A percentile compares a stretch with the other conserved stretches of the same genome.
These are phyloP conservation scores for Oxytropis ochrocephala DNA, from an alignment of 306 rosid species.

Conservation along the genomic window DNA sequence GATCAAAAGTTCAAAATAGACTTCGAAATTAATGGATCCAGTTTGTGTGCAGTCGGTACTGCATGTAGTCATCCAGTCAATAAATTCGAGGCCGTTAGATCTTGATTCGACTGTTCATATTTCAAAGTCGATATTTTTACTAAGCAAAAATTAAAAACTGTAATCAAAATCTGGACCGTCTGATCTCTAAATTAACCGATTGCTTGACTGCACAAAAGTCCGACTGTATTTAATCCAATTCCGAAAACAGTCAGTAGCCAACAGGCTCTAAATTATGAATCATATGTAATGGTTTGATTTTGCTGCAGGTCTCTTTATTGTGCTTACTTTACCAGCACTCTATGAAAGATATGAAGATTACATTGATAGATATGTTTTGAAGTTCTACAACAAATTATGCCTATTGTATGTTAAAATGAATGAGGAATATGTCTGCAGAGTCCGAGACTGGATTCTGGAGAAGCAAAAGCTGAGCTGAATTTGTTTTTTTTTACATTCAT, in stretches of 20 bases:
- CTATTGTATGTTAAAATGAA: constrained; percentile 54
- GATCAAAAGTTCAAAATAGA: constrained; percentile 5
- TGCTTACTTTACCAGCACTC: constrained; percentile 74
- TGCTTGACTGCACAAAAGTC: too few species aligned
- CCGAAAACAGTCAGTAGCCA: too few species aligned
- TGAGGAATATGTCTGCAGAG: constrained; percentile 37
- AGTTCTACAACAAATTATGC: constrained; percentile 47
- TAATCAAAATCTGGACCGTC: too few species aligned
- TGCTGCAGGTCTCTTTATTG: constrained; percentile 64
- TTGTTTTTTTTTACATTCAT: background rate
- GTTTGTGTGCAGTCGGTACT: too few species aligned
- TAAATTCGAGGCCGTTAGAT: too few species aligned
- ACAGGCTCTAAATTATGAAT: too few species aligned
- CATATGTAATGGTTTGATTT: background rate
- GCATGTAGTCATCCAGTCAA: too few species aligned
- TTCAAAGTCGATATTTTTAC: too few species aligned
- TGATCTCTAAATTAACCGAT: too few species aligned
- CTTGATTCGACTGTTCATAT: too few species aligned
- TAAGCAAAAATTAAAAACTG: too few species aligned
- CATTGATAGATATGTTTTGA: constrained; percentile 51
- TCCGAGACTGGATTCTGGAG: constrained; percentile 57
- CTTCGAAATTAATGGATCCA: background rate
- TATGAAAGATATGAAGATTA: constrained; percentile 74
- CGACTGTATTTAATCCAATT: too few species aligned
- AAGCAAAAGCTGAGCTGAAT: constrained; percentile 68